Evolutionary conservation across 129 eudicot species (phyloP).

Genomic region (Smallanthus sonchifolius): DNA sequence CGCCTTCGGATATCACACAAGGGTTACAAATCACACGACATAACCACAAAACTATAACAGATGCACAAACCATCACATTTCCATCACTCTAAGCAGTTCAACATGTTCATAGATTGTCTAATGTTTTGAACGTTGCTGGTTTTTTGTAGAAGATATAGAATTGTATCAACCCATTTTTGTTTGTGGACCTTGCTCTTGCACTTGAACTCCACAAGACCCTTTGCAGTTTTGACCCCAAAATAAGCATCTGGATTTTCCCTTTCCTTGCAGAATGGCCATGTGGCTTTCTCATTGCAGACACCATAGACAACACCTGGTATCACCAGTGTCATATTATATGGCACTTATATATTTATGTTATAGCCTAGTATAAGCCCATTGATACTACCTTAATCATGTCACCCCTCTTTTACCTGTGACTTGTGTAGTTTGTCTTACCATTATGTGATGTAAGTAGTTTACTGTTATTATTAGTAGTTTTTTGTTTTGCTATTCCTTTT

Average conservation of each 20-base stretch:
- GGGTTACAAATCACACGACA: conserved; percentile 1
- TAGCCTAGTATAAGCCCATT: too few species aligned
- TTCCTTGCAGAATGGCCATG: conserved; percentile 65
- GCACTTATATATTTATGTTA: too few species aligned
- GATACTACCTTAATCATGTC: too few species aligned
- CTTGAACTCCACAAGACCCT: conserved; percentile 85
- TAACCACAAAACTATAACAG: conserved; percentile 7
- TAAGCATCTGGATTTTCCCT: conserved; percentile 56
- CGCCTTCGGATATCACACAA: conserved; percentile 12
- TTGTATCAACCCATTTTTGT: conserved; percentile 80
- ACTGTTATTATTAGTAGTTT: too few species aligned
- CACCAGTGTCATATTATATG: too few species aligned
- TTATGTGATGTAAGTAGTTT: too few species aligned
- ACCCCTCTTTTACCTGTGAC: too few species aligned
- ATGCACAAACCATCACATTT: conserved; percentile 17
- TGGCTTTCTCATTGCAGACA: conserved; percentile 57
- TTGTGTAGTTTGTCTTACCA: too few species aligned
- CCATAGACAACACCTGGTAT: conserved; percentile 70
- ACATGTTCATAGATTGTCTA: conserved; percentile 37
- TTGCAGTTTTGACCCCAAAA: conserved; percentile 79
- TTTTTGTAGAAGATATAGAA: conserved; percentile 48
- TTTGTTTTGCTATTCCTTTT: too few species aligned
- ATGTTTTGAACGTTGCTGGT: conserved; percentile 35
- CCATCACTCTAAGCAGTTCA: conserved; percentile 26
- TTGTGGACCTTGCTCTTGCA: conserved; percentile 74